Percentiles rank a stretch among this genome's conserved stretches.
phyloP scores from a whole-genome alignment of 192 early-diverging fungal genomes.

The Globomyces pollinis-pini region DNA sequence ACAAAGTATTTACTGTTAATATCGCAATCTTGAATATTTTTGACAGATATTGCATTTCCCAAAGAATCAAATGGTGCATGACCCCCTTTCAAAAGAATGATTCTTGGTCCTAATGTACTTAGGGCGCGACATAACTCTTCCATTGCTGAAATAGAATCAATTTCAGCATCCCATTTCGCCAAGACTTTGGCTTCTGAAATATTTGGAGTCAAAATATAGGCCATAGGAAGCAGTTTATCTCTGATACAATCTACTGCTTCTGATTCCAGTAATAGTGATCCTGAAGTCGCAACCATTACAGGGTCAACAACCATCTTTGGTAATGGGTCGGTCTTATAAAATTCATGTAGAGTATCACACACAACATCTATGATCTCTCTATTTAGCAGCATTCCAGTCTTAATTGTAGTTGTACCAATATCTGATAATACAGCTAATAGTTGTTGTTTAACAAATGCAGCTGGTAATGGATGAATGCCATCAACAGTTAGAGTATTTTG shows the following conservation, averaged over 20 bases:
- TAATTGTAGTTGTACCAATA: conserved; percentile 67
- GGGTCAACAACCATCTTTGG: conserved; percentile 67
- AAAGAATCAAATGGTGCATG: conserved; percentile 49
- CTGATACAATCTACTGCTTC: conserved; percentile 54
- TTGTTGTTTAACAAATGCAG: conserved; percentile 61
- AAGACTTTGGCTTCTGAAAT: conserved; percentile 73
- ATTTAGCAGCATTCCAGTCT: conserved; percentile 72
- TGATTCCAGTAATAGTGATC: conserved; percentile 46
- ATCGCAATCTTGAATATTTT: conserved; percentile 8
- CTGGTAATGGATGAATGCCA: conserved; percentile 51
- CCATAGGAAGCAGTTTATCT: conserved; percentile 57
- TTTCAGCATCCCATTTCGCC: conserved; percentile 12
- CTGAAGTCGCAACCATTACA: conserved; percentile 79
- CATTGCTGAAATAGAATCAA: conserved; percentile 42
- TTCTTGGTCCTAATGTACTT: conserved; percentile 41
- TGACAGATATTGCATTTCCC: conserved; percentile 15
- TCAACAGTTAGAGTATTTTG: conserved; percentile 82
- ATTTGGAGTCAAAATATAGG: conserved; percentile 72
- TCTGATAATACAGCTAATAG: conserved; percentile 62
- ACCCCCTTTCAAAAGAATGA: conserved; percentile 75
- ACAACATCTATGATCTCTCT: conserved; percentile 58
- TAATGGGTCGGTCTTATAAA: conserved; percentile 12
- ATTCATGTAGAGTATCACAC: conserved; percentile 12
- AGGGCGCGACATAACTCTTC: conserved; percentile 59
- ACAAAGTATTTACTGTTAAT: conserved; percentile 3